Base-by-base conservation (phyloP, 2,329 filamentous ascomycete genomes). In the Diaporthe humulicola region DNA sequence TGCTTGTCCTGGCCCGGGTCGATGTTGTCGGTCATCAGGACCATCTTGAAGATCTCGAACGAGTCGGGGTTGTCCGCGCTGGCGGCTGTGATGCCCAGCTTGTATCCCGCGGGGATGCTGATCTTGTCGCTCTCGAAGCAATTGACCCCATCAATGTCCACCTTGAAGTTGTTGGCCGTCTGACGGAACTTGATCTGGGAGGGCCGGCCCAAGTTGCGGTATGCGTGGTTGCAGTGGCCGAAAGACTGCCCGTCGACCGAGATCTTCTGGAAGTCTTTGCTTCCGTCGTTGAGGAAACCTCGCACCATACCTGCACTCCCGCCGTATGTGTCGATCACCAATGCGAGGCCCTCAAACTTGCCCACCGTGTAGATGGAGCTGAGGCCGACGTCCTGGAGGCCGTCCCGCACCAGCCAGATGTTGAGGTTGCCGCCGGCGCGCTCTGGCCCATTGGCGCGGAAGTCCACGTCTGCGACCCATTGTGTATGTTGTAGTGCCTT, bases 211-310 rank as follows among this genome's bases (percentile, higher is more conserved):
- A 97, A 89, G 84, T 99, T 99, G 78, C 97, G 94, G 87, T 98
- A 99, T 60, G 91, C 85, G 83, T 97, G 97, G 80, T 93, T 90
- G 87, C 97, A 99, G 85, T 98, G 95, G 19, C 95, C 97, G 82
- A 99, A 99, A 22, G 96, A 94, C 70, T 98, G 89, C 79, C 90
- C 92, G 84, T 98, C 96, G 22, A 98, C 91, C 79, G 91, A 93
- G 78, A 91, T 88, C 79, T 96, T 93, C 81, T 92, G 92, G 87
- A 93, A 98, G 83, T 98, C 94, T 78, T 90, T 92, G 50, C 87
- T 90, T 66, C 96, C 96, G 83, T 98, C 97, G 85, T 98, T 99
- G 78, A 99, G 86, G 87, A 98, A 99, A 25, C 94, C 97, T 75
- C 97, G 91, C 77, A 99, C 88, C 84, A 93, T 95, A 78, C 97